Percentiles rank a stretch among this genome's conserved stretches.
Evolutionary conservation across 2,329 filamentous ascomycete genomes (phyloP).

Genomic region (Xylaria sp.): DNA sequence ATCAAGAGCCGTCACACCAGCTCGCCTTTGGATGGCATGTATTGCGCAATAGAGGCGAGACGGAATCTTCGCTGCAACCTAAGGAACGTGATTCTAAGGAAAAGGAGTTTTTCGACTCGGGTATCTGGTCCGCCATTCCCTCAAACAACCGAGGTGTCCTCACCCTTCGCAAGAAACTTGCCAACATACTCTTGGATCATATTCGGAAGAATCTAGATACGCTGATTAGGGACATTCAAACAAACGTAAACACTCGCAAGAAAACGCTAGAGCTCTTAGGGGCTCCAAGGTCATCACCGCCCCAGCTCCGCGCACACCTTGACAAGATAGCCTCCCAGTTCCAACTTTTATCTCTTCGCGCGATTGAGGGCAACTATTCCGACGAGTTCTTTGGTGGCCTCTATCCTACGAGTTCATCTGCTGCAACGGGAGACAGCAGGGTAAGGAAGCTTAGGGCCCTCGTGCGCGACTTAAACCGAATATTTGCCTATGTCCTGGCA

Average conservation of each 20-base stretch:
- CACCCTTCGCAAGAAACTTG: constrained; percentile 52
- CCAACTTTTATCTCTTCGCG: constrained; percentile 51
- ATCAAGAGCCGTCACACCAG: constrained; percentile 47
- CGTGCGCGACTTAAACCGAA: constrained; percentile 48
- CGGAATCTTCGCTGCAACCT: constrained; percentile 38
- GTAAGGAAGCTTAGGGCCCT: constrained; percentile 48
- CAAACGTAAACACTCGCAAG: constrained; percentile 35
- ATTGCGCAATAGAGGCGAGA: constrained; percentile 59
- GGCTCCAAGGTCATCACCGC: constrained; percentile 41
- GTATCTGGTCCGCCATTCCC: constrained; percentile 46
- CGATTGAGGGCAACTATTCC: constrained; percentile 54
- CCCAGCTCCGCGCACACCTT: constrained; percentile 49
- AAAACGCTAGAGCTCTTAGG: constrained; percentile 41
- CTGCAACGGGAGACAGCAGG: constrained; percentile 35
- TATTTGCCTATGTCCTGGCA: constrained; percentile 46
- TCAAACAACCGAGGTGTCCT: constrained; percentile 50
- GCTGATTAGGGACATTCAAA: constrained; percentile 46
- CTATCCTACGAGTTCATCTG: constrained; percentile 19
- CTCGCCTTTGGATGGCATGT: constrained; percentile 63
- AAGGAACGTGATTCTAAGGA: constrained; percentile 50
- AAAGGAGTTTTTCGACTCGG: constrained; percentile 47
- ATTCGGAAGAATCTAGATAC: constrained; percentile 45
- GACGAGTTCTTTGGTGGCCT: constrained; percentile 54
- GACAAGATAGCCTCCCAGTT: constrained; percentile 52
- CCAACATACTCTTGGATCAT: constrained; percentile 49